Base-by-base conservation (phyloP, 2,329 filamentous ascomycete species). In the Colletotrichum coccodes region DNA sequence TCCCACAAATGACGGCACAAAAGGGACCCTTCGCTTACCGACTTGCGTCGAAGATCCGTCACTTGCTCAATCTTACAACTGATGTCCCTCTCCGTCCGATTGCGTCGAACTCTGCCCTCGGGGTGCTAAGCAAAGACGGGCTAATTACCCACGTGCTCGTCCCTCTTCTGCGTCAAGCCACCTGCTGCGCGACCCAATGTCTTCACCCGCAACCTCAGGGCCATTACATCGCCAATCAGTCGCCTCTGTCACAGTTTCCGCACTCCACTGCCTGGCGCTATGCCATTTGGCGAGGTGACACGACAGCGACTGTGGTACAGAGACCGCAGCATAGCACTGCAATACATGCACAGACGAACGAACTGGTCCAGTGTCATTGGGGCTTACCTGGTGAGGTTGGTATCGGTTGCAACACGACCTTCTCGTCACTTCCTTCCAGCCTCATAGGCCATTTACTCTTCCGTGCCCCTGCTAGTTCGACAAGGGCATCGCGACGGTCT, bases 81-180 rank as follows among this genome's bases (percentile, higher is more conserved):
- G 38, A 60, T 44, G 30, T 52, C 38, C 30, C 3, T 61, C 57
- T 61, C 21, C 63, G 26, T 47, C 26, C 23, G 44, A 23, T 26
- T 44, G 49, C 34, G 49, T 66, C 50, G n/a, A 56, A 36, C 26
- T 47, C 30, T 53, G 46, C 42, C 50, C 18, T 56, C 18, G 38
- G 21, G 38, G 28, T 9, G 47, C 46, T 34, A 18, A 40, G 60
- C n/a, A 59, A 64, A 6, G 16, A 28, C 44, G 38, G n/a, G 49
- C 32, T 26, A 65, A 36, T 23, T 65, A 38, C 62, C 62, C 66
- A 67, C 66, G 66, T 69, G 62, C 62, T 44, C 40, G 30, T 42
- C 14, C 14, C 30, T 50, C 30, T 56, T 38, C 53, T 63, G 57
- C 50, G 42, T 47, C 53, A 30, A 60, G 34, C 38, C 30, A 11